A percentile compares a stretch with the other conserved stretches of the same genome.
Conservation (phyloP, 805 yeast species). For the Kockiozyma suomiensis region DNA sequence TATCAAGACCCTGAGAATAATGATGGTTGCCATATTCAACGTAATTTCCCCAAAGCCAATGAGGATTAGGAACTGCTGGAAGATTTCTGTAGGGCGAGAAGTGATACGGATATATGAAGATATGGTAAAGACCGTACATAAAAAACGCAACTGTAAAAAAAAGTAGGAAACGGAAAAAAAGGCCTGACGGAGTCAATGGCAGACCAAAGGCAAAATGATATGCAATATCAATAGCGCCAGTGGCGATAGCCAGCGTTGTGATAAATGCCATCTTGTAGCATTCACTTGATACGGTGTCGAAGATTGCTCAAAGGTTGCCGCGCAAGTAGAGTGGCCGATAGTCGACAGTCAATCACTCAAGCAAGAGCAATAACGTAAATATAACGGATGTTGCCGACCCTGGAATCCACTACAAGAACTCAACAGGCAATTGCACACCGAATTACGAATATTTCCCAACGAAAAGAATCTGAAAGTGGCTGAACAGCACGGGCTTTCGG, state of each 20-base stretch:
- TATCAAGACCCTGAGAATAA: constrained; percentile 13
- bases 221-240: constrained; percentile 9
- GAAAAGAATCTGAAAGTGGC: too few species aligned
- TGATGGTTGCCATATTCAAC: constrained; percentile 8
- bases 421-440: too few species aligned
- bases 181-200: background rate
- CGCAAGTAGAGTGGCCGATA: too few species aligned
- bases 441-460: too few species aligned
- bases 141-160: background rate
- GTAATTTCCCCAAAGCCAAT: constrained; percentile 21
- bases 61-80: constrained; percentile 1
- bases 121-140: background rate
- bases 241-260: background rate
- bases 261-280: constrained; percentile 13
- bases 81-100: constrained; percentile 25
- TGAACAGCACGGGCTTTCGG: too few species aligned
- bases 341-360: too few species aligned
- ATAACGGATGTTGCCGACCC: too few species aligned
- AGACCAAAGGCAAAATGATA: background rate
- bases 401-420: too few species aligned
- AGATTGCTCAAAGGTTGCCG: too few species aligned
- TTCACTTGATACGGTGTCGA: background rate
- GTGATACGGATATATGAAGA: constrained; percentile 21
- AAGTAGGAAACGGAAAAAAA: constrained; percentile 11
- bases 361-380: too few species aligned